Evolutionary conservation across 441 rosid genomes (phyloP).

Genomic region (Jatropha multifida): DNA sequence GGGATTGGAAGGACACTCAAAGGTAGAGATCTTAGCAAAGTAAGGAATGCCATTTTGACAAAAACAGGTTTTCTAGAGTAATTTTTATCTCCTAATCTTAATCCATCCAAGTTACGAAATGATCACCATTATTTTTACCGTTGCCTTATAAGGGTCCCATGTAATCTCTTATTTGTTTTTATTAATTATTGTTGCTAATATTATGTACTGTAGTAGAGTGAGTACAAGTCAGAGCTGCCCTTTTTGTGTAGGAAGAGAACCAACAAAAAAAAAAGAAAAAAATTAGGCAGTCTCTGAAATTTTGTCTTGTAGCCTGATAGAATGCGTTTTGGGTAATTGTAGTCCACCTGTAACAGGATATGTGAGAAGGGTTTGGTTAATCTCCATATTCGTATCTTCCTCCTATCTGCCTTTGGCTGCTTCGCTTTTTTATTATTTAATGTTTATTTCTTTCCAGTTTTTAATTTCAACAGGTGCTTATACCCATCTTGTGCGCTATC

Average conservation of each 20-base stretch:
- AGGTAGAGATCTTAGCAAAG: conserved; percentile 94
- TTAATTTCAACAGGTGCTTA: no score
- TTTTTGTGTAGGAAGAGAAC: conserved; percentile 15
- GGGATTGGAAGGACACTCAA: conserved; percentile 95
- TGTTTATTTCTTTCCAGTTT: neutral
- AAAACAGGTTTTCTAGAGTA: conserved; percentile 96
- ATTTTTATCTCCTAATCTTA: neutral
- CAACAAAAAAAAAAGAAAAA: neutral
- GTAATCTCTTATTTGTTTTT: conserved; percentile 24
- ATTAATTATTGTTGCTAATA: neutral
- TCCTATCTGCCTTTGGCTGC: conserved; percentile 22
- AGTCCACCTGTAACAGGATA: conserved; percentile 18
- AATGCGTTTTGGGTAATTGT: conserved; percentile 32
- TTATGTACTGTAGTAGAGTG: conserved; percentile 12
- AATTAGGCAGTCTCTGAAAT: conserved; percentile 29
- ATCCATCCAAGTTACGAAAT: neutral
- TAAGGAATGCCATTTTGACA: conserved; percentile 83
- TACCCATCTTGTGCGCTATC: no score
- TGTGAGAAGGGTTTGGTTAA: conserved; percentile 20
- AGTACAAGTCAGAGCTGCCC: conserved; percentile 31
- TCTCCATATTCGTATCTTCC: neutral
- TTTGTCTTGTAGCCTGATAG: conserved; percentile 38
- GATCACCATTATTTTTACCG: conserved; percentile 32
- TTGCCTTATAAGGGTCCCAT: conserved; percentile 37
- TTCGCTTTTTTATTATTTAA: conserved; percentile 7